phyloP scores from a whole-genome alignment of 176 grass and related monocot species.

The Bromus sterilis region DNA sequence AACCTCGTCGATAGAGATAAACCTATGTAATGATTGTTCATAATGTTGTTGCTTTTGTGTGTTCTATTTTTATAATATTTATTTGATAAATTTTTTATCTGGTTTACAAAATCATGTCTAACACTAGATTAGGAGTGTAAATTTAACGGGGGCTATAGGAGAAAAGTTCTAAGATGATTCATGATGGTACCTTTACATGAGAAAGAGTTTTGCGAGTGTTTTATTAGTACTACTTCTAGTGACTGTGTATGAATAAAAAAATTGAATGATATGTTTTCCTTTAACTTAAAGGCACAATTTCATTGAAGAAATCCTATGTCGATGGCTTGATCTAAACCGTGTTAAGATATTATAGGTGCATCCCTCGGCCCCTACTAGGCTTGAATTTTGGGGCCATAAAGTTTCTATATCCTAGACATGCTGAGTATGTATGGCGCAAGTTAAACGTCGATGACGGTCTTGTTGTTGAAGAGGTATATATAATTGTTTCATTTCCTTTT shows the following conservation, averaged over 20 bases:
- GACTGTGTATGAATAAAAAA: too few relatives aligned
- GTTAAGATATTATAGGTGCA: neutral
- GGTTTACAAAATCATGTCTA: neutral
- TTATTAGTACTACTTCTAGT: too few relatives aligned
- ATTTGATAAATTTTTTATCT: neutral
- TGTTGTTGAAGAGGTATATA: neutral
- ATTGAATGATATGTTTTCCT: too few relatives aligned
- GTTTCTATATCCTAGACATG: neutral
- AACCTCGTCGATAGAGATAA: neutral
- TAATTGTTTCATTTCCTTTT: too few relatives aligned
- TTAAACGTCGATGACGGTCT: neutral
- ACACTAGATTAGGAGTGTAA: too few relatives aligned
- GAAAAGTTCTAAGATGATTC: too few relatives aligned
- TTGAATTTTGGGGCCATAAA: neutral
- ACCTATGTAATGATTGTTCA: neutral
- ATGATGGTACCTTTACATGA: too few relatives aligned
- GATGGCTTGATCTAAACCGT: neutral
- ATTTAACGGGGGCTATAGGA: too few relatives aligned
- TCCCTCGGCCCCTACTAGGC: neutral
- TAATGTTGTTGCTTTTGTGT: neutral
- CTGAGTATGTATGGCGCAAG: neutral
- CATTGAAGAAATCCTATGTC: neutral
- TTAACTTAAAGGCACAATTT: neutral
- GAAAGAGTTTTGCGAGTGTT: too few relatives aligned
- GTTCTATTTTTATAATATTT: neutral